Conservation (phyloP, 2,329 filamentous ascomycete genomes). For the Beauveria asiatica region DNA sequence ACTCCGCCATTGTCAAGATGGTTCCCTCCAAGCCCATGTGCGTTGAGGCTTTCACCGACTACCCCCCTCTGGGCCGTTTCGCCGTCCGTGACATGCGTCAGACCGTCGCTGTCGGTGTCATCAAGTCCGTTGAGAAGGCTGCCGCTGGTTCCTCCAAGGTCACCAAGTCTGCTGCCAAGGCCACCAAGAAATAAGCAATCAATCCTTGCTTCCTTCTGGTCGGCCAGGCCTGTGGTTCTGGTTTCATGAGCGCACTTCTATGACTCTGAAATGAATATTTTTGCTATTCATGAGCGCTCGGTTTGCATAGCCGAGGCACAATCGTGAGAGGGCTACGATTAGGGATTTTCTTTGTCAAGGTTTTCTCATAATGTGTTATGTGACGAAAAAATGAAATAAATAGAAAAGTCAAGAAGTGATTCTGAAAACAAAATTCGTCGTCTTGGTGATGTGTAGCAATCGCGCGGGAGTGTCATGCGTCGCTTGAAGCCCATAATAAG, state of each 20-base stretch:
- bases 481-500: too few species aligned
- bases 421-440: constrained; percentile 10
- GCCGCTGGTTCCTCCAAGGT: constrained; percentile 52
- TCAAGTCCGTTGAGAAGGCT: constrained; percentile 75
- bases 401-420: constrained; percentile 39
- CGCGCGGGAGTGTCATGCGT: too few species aligned
- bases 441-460: too few species aligned
- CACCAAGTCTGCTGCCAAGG: constrained; percentile 66
- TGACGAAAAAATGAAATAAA: constrained; percentile 35
- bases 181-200: constrained; percentile 58
- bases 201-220: constrained; percentile 15
- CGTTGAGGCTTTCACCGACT: constrained; percentile 99
- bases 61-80: constrained; percentile 99
- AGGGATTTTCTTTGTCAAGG: constrained; percentile 29
- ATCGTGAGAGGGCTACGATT: constrained; percentile 34
- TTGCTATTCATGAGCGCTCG: constrained; percentile 37
- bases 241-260: constrained; percentile 35
- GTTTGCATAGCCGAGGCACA: constrained; percentile 32
- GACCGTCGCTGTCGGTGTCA: constrained; percentile 89
- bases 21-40: constrained; percentile 99
- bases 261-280: constrained; percentile 32
- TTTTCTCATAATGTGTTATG: constrained; percentile 35
- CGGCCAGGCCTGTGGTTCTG: constrained; percentile 14
- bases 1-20: constrained; percentile 99
- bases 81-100: constrained; percentile 98